Conservation (phyloP, 768 basidiomycete species). For the Wakefieldia striispora region DNA sequence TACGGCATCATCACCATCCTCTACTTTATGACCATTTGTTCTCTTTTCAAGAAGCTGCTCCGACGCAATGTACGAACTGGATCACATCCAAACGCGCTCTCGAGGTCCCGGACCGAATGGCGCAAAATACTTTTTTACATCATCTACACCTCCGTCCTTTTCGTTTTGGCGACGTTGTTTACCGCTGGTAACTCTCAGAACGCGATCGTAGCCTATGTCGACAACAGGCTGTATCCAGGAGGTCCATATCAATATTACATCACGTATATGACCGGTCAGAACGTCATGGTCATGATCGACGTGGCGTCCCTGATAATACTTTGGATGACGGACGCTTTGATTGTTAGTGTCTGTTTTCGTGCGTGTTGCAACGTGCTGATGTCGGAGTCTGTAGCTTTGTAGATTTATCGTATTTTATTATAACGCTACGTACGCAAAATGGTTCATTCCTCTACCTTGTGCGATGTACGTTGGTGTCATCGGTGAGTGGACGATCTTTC, state of each 20-base stretch:
- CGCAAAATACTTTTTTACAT: slow-evolving; percentile 28
- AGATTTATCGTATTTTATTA: slow-evolving; percentile 27
- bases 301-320: slow-evolving; percentile 23
- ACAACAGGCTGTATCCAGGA: slow-evolving; percentile 27
- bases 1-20: slow-evolving; percentile 22
- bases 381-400: slow-evolving; percentile 10
- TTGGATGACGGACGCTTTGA: slow-evolving; percentile 31
- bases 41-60: slow-evolving; percentile 21
- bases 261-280: slow-evolving; percentile 25
- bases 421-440: slow-evolving; percentile 16
- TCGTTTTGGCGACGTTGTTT: slow-evolving; percentile 28
- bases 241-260: slow-evolving; percentile 26
- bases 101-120: slow-evolving; percentile 1
- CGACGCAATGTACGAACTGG: slow-evolving; percentile 4
- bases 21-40: slow-evolving; percentile 18
- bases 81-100: slow-evolving; percentile 5
- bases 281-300: slow-evolving; percentile 23
- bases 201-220: slow-evolving; percentile 28
- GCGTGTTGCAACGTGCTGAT: neutral
- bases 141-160: slow-evolving; percentile 25
- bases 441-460: slow-evolving; percentile 26
- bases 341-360: slow-evolving; percentile 16
- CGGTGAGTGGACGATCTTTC: slow-evolving; percentile 10
- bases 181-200: slow-evolving; percentile 28
- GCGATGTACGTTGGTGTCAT: slow-evolving; percentile 25